Evolutionary conservation across 176 grass and related monocot genomes (phyloP).

Genomic region (Phoenix roebelenii): DNA sequence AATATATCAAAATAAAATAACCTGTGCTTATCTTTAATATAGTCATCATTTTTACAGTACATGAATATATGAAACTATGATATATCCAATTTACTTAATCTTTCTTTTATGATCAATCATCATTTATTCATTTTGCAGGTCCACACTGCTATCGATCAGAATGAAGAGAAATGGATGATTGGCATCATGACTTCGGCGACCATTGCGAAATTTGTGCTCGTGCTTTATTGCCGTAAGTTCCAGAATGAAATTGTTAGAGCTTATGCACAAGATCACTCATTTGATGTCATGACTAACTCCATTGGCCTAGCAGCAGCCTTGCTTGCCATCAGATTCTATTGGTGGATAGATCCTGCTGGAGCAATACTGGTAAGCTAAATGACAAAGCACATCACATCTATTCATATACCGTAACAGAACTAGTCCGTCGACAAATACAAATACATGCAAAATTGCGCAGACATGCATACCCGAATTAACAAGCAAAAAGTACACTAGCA

Average conservation of each 20-base stretch:
- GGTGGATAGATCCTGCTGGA: slow-evolving; percentile 90
- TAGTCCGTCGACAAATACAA: too few species aligned
- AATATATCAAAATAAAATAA: too few species aligned
- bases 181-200: slow-evolving; percentile 71
- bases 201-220: slow-evolving; percentile 74
- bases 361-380: slow-evolving; percentile 65
- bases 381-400: too few species aligned
- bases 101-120: background rate
- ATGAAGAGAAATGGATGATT: slow-evolving; percentile 69
- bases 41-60: too few species aligned
- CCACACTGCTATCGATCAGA: slow-evolving; percentile 36
- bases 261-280: slow-evolving; percentile 91
- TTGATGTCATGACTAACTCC: slow-evolving; percentile 94
- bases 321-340: slow-evolving; percentile 48
- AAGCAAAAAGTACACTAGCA: too few species aligned
- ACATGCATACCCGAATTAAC: too few species aligned
- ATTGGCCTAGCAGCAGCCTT: slow-evolving; percentile 60
- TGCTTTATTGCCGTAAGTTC: slow-evolving; percentile 86
- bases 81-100: too few species aligned
- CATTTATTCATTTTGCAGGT: slow-evolving; percentile 16
- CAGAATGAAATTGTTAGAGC: slow-evolving; percentile 83
- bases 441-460: too few species aligned
- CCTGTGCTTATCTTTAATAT: too few species aligned
- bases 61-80: too few species aligned
- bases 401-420: too few species aligned